Conservation (phyloP, 345 rosid species). For the Aquilaria yunnanensis region DNA sequence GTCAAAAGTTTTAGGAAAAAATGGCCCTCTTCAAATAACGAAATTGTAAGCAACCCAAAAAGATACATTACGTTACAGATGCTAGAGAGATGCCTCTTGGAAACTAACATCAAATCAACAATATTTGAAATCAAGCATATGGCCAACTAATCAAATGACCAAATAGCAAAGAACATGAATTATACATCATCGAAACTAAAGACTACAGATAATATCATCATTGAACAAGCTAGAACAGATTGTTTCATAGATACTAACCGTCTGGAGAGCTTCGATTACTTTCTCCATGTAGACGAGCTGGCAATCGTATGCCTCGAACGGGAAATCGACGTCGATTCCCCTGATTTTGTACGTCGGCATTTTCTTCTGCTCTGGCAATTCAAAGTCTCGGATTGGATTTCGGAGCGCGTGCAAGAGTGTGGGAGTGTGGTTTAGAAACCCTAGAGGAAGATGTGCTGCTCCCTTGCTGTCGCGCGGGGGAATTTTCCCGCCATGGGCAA, state of each 20-base stretch:
- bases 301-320: constrained; percentile 84
- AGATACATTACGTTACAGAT: too few relatives aligned
- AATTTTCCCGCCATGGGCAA: constrained; percentile 36
- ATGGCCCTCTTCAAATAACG: too few relatives aligned
- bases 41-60: too few relatives aligned
- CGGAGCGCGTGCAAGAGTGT: not conserved
- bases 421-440: constrained; percentile 19
- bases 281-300: constrained; percentile 93
- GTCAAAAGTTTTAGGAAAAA: too few relatives aligned
- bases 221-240: not conserved
- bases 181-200: not conserved
- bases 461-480: not conserved
- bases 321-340: constrained; percentile 90
- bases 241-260: constrained; percentile 28
- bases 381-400: constrained; percentile 3
- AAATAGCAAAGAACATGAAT: not conserved
- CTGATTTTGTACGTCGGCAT: constrained; percentile 82
- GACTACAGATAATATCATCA: not conserved
- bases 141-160: too few relatives aligned
- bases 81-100: too few relatives aligned
- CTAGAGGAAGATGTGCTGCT: constrained; percentile 8
- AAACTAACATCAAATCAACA: too few relatives aligned
- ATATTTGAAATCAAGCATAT: too few relatives aligned
- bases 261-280: constrained; percentile 84
- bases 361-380: not conserved